Percentiles rank a stretch among this genome's conserved stretches.
These are phyloP conservation scores for Entomortierella chlamydospora DNA, from an alignment of 192 early-diverging fungal genomes.

Conservation along the genomic window DNA sequence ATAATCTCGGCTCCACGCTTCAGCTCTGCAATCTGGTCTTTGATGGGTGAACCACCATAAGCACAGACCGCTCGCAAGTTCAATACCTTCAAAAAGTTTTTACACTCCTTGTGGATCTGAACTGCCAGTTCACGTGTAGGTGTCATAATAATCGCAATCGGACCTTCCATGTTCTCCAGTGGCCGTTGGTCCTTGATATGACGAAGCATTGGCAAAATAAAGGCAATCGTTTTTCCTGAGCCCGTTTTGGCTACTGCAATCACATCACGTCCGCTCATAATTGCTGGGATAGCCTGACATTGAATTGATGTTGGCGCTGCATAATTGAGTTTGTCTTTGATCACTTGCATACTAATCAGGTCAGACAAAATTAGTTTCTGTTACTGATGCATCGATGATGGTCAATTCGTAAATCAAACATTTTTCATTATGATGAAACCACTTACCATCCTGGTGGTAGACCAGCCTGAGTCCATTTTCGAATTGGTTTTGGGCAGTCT, in stretches of 20 bases:
- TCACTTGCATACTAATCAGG: slow-evolving; percentile 70
- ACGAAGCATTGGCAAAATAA: slow-evolving; percentile 94
- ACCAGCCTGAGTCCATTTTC: slow-evolving; percentile 96
- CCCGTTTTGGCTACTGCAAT: slow-evolving; percentile 97
- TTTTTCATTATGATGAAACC: background rate
- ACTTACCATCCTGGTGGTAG: slow-evolving; percentile 79
- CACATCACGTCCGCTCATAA: slow-evolving; percentile 94
- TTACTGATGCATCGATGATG: background rate
- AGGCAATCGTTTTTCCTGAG: slow-evolving; percentile 93
- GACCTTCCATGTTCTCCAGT: slow-evolving; percentile 82
- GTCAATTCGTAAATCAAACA: too few relatives aligned
- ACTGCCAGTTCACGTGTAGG: slow-evolving; percentile 93
- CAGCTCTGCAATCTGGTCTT: slow-evolving; percentile 89
- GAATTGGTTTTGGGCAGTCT: slow-evolving; percentile 92
- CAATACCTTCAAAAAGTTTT: slow-evolving; percentile 87
- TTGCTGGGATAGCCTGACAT: slow-evolving; percentile 94
- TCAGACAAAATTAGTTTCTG: background rate
- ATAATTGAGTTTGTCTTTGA: slow-evolving; percentile 82
- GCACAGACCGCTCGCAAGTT: slow-evolving; percentile 91
- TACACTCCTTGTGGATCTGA: slow-evolving; percentile 94
- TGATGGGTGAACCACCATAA: slow-evolving; percentile 89
- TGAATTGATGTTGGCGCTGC: slow-evolving; percentile 91
- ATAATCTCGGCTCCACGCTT: slow-evolving; percentile 93
- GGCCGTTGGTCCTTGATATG: slow-evolving; percentile 92
- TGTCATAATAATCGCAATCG: slow-evolving; percentile 90